Percentiles rank a stretch among this genome's conserved stretches.
These are phyloP conservation scores for Tricholoma bakamatsutake DNA, from an alignment of 768 basidiomycete genomes.

Conservation along the genomic window DNA sequence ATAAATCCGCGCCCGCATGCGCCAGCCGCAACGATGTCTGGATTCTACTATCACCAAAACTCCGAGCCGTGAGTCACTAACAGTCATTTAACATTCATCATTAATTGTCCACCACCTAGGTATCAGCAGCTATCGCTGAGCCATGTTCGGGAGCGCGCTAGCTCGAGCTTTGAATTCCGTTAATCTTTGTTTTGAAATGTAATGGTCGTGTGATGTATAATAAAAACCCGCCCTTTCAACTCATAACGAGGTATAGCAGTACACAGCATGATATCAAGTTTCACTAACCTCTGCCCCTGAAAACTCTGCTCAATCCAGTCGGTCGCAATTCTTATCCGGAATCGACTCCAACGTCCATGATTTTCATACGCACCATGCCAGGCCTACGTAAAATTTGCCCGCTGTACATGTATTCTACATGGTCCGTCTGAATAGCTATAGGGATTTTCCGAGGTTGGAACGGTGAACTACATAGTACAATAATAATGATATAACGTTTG, in stretches of 20 bases:
- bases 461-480: too few relatives aligned
- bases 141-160: slow-evolving; percentile 70
- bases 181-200: slow-evolving; percentile 29
- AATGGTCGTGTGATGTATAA: slow-evolving; percentile 4
- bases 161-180: slow-evolving; percentile 84
- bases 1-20: slow-evolving; percentile 40
- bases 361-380: too few relatives aligned
- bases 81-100: not conserved
- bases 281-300: too few relatives aligned
- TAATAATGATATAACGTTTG: too few relatives aligned
- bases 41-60: slow-evolving; percentile 92
- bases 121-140: slow-evolving; percentile 86
- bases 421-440: too few relatives aligned
- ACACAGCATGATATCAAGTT: too few relatives aligned
- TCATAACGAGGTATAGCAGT: not conserved
- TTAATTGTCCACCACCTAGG: slow-evolving; percentile 21
- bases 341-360: too few relatives aligned
- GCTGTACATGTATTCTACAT: too few relatives aligned
- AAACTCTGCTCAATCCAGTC: too few relatives aligned
- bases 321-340: too few relatives aligned
- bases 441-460: too few relatives aligned
- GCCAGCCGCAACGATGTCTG: slow-evolving; percentile 72
- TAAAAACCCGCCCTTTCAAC: not conserved
- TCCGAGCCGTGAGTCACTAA: slow-evolving; percentile 73
- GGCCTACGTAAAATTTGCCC: too few relatives aligned